These are phyloP conservation scores for Calonectria multiphialidica DNA, from an alignment of 2,329 filamentous ascomycete species.

Conservation along the genomic window DNA sequence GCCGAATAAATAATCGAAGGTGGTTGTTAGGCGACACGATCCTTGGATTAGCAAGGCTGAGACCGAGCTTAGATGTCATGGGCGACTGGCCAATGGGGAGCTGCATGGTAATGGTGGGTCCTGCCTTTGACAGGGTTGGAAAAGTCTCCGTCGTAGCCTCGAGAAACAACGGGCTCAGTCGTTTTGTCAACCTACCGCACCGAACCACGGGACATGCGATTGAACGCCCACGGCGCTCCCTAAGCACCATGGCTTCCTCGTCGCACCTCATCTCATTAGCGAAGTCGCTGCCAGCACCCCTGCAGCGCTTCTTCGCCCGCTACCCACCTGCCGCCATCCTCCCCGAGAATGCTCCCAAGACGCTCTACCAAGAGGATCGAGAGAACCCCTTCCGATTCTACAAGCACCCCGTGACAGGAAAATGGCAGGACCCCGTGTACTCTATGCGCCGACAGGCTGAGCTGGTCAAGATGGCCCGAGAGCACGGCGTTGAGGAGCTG, in stretches of 20 bases:
- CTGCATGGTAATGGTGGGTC: background rate
- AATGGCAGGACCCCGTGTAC: slow-evolving; percentile 86
- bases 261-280: slow-evolving; percentile 69
- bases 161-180: slow-evolving; percentile 22
- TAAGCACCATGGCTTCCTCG: slow-evolving; percentile 50
- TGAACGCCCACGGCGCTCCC: slow-evolving; percentile 33
- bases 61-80: slow-evolving; percentile 14
- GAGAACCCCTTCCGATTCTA: slow-evolving; percentile 86
- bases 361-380: slow-evolving; percentile 67
- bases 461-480: slow-evolving; percentile 85
- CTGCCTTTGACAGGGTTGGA: slow-evolving; percentile 17
- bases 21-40: slow-evolving; percentile 13
- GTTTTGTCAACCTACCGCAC: slow-evolving; percentile 3
- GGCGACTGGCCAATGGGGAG: slow-evolving; percentile 26
- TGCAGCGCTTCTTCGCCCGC: slow-evolving; percentile 89
- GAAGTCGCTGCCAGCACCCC: slow-evolving; percentile 79
- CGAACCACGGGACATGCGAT: slow-evolving; percentile 23
- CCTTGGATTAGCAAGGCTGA: slow-evolving; percentile 37
- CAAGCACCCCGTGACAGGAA: slow-evolving; percentile 82
- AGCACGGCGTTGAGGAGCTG: slow-evolving; percentile 84
- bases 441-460: slow-evolving; percentile 91
- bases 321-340: slow-evolving; percentile 81
- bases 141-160: slow-evolving; percentile 40
- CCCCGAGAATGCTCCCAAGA: slow-evolving; percentile 57
- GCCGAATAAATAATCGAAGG: slow-evolving; percentile 15